Evolutionary conservation across 1,284 basidiomycete genomes (phyloP).

Genomic region (Heterobasidion annosum): DNA sequence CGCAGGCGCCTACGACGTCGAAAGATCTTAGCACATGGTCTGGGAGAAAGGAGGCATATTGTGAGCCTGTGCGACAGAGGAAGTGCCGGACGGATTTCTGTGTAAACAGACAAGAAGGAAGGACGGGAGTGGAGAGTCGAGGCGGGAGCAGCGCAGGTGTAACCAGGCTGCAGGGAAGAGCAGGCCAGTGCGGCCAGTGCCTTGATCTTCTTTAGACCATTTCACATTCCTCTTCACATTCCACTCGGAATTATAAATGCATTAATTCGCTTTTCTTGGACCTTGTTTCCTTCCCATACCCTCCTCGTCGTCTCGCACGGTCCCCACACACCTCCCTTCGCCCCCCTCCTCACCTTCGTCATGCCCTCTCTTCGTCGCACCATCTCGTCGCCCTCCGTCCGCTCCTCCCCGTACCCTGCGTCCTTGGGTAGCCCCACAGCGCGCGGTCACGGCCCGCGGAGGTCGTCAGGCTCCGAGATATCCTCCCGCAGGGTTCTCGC

Average conservation of each 20-base stretch:
- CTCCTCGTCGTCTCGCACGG: neutral
- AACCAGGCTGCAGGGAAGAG: neutral
- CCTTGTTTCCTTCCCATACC: neutral
- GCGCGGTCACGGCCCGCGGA: constrained; percentile 36
- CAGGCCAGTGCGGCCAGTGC: neutral
- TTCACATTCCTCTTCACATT: constrained; percentile 1
- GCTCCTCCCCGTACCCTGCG: constrained; percentile 46
- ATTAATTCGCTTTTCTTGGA: neutral
- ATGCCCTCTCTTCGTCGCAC: constrained; percentile 77
- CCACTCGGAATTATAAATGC: constrained; percentile 1
- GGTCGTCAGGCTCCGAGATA: constrained; percentile 58
- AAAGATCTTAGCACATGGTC: neutral
- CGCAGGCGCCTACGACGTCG: neutral
- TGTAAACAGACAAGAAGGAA: neutral
- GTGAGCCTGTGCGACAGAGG: neutral
- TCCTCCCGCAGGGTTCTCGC: constrained; percentile 60
- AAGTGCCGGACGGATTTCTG: neutral
- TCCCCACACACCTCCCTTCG: constrained; percentile 3
- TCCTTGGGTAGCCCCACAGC: constrained; percentile 2
- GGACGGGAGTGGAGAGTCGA: neutral
- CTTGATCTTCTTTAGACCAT: constrained; percentile 4
- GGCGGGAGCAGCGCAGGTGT: neutral
- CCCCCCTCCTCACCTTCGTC: constrained; percentile 7
- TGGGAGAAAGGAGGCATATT: neutral
- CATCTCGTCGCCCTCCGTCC: constrained; percentile 52